These are phyloP conservation scores for Phytopythium helicoides DNA, from an alignment of 352 stramenopile genomes.

Conservation along the genomic window DNA sequence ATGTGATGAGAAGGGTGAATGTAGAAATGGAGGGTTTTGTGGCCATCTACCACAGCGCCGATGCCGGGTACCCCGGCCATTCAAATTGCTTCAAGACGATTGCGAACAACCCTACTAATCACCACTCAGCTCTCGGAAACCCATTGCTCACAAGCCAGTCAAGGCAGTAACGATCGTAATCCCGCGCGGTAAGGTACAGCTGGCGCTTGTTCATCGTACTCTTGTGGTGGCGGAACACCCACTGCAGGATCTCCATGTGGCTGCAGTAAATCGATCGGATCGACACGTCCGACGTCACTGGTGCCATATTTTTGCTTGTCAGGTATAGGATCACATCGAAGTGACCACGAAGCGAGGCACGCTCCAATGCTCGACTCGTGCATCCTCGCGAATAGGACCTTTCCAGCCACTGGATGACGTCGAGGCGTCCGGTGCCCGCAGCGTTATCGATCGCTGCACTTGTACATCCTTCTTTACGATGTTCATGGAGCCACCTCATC, in stretches of 20 bases:
- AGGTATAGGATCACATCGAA: constrained; percentile 6
- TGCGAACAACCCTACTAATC: background rate
- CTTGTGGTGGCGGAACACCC: constrained; percentile 3
- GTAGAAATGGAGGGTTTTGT: too few species aligned
- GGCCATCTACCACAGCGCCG: too few species aligned
- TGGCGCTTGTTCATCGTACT: background rate
- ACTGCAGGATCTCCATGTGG: constrained; percentile 7
- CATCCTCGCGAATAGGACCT: background rate
- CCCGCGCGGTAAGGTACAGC: constrained; percentile 3
- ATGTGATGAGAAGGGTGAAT: too few species aligned
- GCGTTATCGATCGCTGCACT: constrained; percentile 6
- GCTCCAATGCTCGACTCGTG: background rate
- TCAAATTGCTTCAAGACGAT: too few species aligned
- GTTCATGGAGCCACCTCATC: constrained; percentile 11
- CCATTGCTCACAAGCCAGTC: constrained; percentile 2
- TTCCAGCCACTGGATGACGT: constrained; percentile 6
- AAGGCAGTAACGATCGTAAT: constrained; percentile 6
- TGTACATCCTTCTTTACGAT: constrained; percentile 4
- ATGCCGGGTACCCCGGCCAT: too few species aligned
- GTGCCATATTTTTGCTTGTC: constrained; percentile 1
- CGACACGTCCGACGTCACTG: background rate
- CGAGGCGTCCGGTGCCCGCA: background rate
- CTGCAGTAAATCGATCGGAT: background rate
- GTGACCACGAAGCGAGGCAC: constrained; percentile 1
- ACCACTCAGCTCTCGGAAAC: background rate